Evolutionary conservation across 2,329 filamentous ascomycete genomes (phyloP).

Genomic region (Sclerotinia spermophila): DNA sequence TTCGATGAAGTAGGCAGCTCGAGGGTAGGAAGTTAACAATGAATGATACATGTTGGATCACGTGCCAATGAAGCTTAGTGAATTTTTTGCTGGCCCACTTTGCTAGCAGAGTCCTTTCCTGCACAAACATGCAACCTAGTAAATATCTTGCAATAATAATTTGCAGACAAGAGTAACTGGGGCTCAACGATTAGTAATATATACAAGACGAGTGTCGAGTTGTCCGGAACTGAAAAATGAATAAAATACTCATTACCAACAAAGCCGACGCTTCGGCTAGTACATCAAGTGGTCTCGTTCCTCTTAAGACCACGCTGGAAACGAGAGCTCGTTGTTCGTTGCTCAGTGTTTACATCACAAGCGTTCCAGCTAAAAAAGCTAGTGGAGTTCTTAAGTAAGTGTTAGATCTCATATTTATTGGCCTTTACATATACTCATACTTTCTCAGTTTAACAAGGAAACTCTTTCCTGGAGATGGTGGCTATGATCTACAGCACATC

Average conservation of each 20-base stretch:
- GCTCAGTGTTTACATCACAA: conserved; percentile 65
- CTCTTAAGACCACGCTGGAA: conserved; percentile 62
- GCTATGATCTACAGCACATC: conserved; percentile 66
- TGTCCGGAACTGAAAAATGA: background rate
- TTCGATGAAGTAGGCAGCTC: background rate
- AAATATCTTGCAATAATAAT: background rate
- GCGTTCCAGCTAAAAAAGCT: conserved; percentile 67
- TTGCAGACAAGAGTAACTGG: background rate
- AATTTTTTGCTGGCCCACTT: background rate
- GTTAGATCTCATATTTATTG: background rate
- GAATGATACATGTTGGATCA: background rate
- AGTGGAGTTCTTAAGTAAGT: conserved; percentile 70
- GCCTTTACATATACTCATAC: conserved; percentile 35
- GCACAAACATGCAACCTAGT: background rate
- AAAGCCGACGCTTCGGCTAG: background rate
- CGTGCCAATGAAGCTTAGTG: background rate
- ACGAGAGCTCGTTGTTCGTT: conserved; percentile 55
- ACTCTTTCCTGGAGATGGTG: conserved; percentile 56
- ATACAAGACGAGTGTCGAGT: background rate
- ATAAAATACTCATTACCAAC: background rate
- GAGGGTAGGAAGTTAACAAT: too few relatives aligned
- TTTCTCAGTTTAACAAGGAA: conserved; percentile 50
- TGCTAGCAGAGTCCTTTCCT: conserved; percentile 1
- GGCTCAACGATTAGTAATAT: background rate
- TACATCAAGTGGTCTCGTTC: conserved; percentile 44